A percentile compares a stretch with the other conserved stretches of the same genome.
phyloP scores from a whole-genome alignment of 2,329 filamentous ascomycete species.

The Didymella pinodella region DNA sequence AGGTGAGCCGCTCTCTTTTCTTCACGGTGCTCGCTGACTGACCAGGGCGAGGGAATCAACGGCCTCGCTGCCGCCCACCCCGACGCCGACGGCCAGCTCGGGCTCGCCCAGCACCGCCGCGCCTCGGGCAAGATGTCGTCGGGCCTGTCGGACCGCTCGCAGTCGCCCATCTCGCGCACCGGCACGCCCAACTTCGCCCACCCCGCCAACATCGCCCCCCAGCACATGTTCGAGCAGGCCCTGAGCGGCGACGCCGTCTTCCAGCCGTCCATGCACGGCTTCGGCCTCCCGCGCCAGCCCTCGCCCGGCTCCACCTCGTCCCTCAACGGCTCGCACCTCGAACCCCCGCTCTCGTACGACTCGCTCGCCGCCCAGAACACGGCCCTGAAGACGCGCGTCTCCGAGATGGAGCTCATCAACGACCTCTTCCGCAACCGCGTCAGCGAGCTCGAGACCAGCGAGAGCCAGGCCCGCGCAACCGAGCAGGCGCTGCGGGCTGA shows the following conservation, averaged over 20 bases:
- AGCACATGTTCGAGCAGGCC: slow-evolving; percentile 80
- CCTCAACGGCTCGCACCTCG: slow-evolving; percentile 68
- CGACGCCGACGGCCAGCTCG: slow-evolving; percentile 64
- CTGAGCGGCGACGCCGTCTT: slow-evolving; percentile 72
- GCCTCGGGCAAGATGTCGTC: slow-evolving; percentile 76
- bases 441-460: slow-evolving; percentile 77
- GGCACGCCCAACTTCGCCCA: slow-evolving; percentile 76
- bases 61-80: slow-evolving; percentile 65
- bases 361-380: slow-evolving; percentile 81
- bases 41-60: slow-evolving; percentile 54
- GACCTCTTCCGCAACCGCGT: slow-evolving; percentile 73
- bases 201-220: slow-evolving; percentile 71
- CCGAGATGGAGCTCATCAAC: slow-evolving; percentile 93
- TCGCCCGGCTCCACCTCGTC: slow-evolving; percentile 68
- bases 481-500: slow-evolving; percentile 66
- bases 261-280: slow-evolving; percentile 60
- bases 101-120: slow-evolving; percentile 67
- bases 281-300: slow-evolving; percentile 51
- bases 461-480: slow-evolving; percentile 67
- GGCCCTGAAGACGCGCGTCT: slow-evolving; percentile 91
- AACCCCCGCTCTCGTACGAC: slow-evolving; percentile 79
- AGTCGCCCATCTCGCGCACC: slow-evolving; percentile 81
- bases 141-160: slow-evolving; percentile 75
- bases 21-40: not conserved
- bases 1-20: slow-evolving; percentile 63